Evolutionary conservation across 1,139 yeast genomes (phyloP).

Genomic region (Scheffersomyces parashehatae): DNA sequence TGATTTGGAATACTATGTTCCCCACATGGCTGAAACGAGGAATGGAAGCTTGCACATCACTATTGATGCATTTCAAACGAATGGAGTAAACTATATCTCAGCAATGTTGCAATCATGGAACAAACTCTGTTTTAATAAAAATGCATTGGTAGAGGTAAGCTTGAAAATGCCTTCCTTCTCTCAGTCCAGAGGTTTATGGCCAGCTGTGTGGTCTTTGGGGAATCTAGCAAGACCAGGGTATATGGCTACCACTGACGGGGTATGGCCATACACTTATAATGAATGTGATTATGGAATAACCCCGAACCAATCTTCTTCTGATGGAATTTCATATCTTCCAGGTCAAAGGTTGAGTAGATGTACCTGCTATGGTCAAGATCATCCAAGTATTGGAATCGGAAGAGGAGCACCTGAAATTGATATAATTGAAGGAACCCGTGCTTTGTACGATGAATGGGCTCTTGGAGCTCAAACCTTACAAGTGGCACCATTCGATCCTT

Average conservation of each 20-base stretch:
- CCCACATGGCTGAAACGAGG: conserved; percentile 27
- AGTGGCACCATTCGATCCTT: conserved; percentile 36
- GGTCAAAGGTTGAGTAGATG: conserved; percentile 30
- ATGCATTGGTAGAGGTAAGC: conserved; percentile 23
- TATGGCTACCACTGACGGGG: conserved; percentile 32
- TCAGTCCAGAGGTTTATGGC: conserved; percentile 30
- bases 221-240: conserved; percentile 33
- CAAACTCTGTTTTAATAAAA: conserved; percentile 28
- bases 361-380: conserved; percentile 29
- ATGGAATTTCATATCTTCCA: conserved; percentile 31
- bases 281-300: conserved; percentile 32
- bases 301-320: conserved; percentile 31
- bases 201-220: conserved; percentile 35
- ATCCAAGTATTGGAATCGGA: conserved; percentile 29
- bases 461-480: conserved; percentile 32
- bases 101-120: conserved; percentile 37
- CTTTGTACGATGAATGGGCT: conserved; percentile 10
- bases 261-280: conserved; percentile 36
- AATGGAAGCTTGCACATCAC: conserved; percentile 25
- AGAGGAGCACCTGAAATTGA: conserved; percentile 39
- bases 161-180: conserved; percentile 26
- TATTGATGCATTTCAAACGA: conserved; percentile 25
- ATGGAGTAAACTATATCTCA: conserved; percentile 26
- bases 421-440: conserved; percentile 29
- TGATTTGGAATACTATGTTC: conserved; percentile 34